phyloP scores from a whole-genome alignment of 805 yeast species.

The Ogataea trehalophila region DNA sequence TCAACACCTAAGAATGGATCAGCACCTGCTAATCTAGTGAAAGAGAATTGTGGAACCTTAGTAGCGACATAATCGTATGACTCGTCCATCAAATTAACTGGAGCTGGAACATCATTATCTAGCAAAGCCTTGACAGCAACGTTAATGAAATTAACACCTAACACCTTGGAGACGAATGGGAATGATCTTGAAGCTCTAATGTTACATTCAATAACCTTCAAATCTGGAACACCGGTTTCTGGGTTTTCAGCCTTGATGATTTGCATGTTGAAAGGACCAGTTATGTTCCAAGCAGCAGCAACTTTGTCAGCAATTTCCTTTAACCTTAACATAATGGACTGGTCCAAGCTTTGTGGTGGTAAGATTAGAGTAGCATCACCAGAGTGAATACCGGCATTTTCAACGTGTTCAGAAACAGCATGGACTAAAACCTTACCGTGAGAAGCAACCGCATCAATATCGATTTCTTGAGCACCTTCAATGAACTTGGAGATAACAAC shows the following conservation, averaged over 20 bases:
- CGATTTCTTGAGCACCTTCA: conserved; percentile 94
- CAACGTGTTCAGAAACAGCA: conserved; percentile 96
- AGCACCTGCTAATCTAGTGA: conserved; percentile 98
- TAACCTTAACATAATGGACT: conserved; percentile 61
- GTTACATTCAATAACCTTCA: conserved; percentile 95
- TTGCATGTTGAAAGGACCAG: conserved; percentile 99
- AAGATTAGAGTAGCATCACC: conserved; percentile 96
- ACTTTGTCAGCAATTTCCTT: conserved; percentile 90
- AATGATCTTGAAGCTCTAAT: conserved; percentile 99
- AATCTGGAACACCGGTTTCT: conserved; percentile 46
- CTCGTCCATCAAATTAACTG: conserved; percentile 77
- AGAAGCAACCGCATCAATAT: conserved; percentile 92
- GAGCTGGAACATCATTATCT: conserved; percentile 67
- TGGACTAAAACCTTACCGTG: conserved; percentile 87
- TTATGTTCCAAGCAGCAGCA: conserved; percentile 89
- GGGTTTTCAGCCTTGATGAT: conserved; percentile 86
- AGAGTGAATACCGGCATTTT: conserved; percentile 97
- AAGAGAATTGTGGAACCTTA: conserved; percentile 97
- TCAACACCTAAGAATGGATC: conserved; percentile 99
- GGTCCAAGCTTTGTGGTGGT: conserved; percentile 81
- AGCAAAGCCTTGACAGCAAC: conserved; percentile 87
- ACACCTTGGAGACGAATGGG: conserved; percentile 49
- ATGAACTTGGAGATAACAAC: conserved; percentile 96
- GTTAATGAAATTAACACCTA: conserved; percentile 91
- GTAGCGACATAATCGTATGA: conserved; percentile 84